These are phyloP conservation scores for Cryphonectria naterciae DNA, from an alignment of 2,329 filamentous ascomycete genomes.

Conservation along the genomic window DNA sequence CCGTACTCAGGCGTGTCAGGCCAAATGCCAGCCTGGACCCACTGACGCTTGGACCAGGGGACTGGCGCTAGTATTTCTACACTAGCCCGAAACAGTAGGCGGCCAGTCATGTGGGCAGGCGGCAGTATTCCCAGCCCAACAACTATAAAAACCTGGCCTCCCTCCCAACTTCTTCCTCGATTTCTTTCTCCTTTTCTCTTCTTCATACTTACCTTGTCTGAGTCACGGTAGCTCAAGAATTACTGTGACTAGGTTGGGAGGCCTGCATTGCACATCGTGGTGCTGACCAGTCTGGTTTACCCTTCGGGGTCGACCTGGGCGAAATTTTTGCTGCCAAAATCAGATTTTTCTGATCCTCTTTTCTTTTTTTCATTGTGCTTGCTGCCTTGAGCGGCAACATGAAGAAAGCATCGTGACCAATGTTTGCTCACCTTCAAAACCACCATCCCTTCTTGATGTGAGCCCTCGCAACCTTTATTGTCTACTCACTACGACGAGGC, in stretches of 20 bases:
- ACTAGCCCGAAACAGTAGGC: constrained; percentile 5
- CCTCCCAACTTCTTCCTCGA: constrained; percentile 15
- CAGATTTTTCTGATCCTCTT: constrained; percentile 5
- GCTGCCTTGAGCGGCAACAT: constrained; percentile 43
- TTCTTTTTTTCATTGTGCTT: constrained; percentile 50
- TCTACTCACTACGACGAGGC: no score
- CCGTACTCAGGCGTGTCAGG: not conserved
- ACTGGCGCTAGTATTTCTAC: not conserved
- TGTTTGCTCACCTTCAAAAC: not conserved
- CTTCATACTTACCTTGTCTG: constrained; percentile 30
- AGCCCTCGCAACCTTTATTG: no score
- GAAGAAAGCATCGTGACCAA: constrained; percentile 38
- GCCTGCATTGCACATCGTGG: constrained; percentile 60
- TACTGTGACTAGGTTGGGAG: constrained; percentile 45
- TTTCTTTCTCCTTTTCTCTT: constrained; percentile 8
- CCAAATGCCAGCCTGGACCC: not conserved
- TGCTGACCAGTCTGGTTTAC: constrained; percentile 53
- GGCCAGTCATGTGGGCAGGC: not conserved
- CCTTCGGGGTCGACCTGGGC: constrained; percentile 56
- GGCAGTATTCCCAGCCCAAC: constrained; percentile 13
- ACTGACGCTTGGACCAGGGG: not conserved
- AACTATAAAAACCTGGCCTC: constrained; percentile 20
- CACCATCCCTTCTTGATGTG: no score
- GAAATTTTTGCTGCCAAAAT: constrained; percentile 52
- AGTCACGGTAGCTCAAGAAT: constrained; percentile 47